These are phyloP conservation scores for Talaromyces albobiverticillius DNA, from an alignment of 2,329 filamentous ascomycete genomes.

Conservation along the genomic window DNA sequence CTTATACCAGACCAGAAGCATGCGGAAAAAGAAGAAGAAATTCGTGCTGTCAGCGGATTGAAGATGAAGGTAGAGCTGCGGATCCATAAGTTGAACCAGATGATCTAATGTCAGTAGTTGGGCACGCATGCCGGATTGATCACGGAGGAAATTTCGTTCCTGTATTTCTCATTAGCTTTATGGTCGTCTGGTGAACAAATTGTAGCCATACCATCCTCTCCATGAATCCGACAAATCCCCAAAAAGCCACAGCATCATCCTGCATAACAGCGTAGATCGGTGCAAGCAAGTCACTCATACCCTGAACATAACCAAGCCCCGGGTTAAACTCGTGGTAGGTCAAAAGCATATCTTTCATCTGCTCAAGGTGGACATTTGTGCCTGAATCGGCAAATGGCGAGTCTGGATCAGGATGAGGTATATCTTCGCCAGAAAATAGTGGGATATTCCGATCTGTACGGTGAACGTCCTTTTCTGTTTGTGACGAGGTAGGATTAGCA, in stretches of 20 bases:
- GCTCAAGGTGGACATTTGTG: constrained; percentile 95
- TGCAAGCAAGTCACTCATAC: constrained; percentile 95
- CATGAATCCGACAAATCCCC: constrained; percentile 96
- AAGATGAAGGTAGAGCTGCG: constrained; percentile 86
- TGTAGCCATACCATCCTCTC: constrained; percentile 68
- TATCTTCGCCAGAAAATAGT: constrained; percentile 95
- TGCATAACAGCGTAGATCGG: constrained; percentile 97
- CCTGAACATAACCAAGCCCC: constrained; percentile 93
- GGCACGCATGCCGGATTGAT: constrained; percentile 92
- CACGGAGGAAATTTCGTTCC: constrained; percentile 91
- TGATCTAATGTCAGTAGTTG: constrained; percentile 91
- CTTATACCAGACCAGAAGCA: constrained; percentile 99
- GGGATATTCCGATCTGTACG: constrained; percentile 91
- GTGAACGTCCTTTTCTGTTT: constrained; percentile 94
- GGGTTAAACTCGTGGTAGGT: constrained; percentile 99
- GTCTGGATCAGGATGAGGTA: constrained; percentile 91
- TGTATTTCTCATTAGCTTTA: constrained; percentile 22
- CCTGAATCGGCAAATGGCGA: constrained; percentile 90
- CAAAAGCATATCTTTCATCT: constrained; percentile 98
- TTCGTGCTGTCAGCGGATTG: constrained; percentile 92
- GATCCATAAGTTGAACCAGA: constrained; percentile 94
- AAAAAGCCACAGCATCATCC: constrained; percentile 95
- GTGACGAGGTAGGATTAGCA: constrained; percentile 15
- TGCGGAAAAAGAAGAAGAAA: constrained; percentile 99
- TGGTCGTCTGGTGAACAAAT: not conserved